phyloP scores from a whole-genome alignment of 2,329 filamentous ascomycete genomes.

The Aspergillus nomiae region DNA sequence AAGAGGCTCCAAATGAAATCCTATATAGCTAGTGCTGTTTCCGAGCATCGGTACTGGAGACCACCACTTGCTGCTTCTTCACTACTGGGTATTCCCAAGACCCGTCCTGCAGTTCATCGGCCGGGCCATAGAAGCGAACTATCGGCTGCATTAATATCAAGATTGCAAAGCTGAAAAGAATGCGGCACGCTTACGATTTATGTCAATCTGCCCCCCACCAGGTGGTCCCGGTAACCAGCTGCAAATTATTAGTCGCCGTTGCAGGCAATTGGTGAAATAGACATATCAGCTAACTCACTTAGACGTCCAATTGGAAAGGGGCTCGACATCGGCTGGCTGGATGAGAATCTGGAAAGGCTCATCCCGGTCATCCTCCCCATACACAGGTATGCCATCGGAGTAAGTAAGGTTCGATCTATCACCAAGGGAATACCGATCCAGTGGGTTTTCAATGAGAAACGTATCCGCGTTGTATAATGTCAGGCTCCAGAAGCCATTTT shows the following conservation, averaged over 20 bases:
- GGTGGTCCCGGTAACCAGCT: neutral
- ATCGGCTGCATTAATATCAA: neutral
- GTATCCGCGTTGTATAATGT: constrained; percentile 26
- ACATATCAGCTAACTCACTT: constrained; percentile 4
- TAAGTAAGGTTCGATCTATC: constrained; percentile 29
- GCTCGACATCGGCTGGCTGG: constrained; percentile 26
- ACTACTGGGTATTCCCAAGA: neutral
- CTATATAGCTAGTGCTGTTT: neutral
- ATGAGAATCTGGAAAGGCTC: constrained; percentile 28
- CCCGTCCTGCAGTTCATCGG: neutral
- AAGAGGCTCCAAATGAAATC: neutral
- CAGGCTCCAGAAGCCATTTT: constrained; percentile 31
- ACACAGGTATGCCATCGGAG: constrained; percentile 22
- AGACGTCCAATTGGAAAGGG: constrained; percentile 27
- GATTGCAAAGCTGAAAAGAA: neutral
- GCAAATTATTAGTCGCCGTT: neutral
- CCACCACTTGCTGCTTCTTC: neutral
- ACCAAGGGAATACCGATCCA: constrained; percentile 26
- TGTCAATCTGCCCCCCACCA: neutral
- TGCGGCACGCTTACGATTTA: neutral
- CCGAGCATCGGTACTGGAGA: neutral
- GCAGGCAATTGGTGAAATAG: neutral
- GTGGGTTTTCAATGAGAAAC: constrained; percentile 26
- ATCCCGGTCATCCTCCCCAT: constrained; percentile 9
- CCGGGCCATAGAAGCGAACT: neutral